Evolutionary conservation across 1,284 basidiomycete species (phyloP), one percentile per base, ranked within the genome.

Genomic region (Flammula alnicola): DNA sequence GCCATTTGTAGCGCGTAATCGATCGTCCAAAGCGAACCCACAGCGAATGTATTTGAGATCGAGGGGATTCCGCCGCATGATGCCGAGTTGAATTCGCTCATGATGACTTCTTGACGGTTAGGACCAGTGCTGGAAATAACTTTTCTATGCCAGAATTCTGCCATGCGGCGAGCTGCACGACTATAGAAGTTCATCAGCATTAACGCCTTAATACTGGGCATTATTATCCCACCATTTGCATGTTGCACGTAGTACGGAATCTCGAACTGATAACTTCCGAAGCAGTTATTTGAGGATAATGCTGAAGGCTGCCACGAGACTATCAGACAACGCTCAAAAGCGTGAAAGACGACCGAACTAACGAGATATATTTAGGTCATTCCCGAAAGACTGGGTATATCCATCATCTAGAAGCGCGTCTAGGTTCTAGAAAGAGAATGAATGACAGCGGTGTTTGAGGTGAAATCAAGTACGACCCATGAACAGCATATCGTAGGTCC

Each of bases 81-180:
- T 1, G 80, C 82, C 3, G 79, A 80, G 66, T 86, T 88, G 61
- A 83, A 86, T 62, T 88, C 85, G 43, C 81, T 76, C 71, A 80
- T 77, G 66, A 87, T 74, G 42, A 86, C 63, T 51, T 62, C 52
- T 39, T 65, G 70, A 35, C 58, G 58, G 48, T 52, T 54, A 22
- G 56, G 36, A 44, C 62, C 54, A 32, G 57, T 56, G 22, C 57
- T 56, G 12, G 66, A 64, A 36, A 61, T 45, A 25, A 56, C 61
- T 38, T 62, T 70, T 32, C 55, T 20, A 75, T 69, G 4, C 74
- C 79, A 17, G 65, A 60, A 41, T 63, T 54, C 51, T 80, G 74
- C 78, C 78, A 81, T 16, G 66, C 44, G 1, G 75, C 70, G 27
- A 80, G 64, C 2, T 45, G 50, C 10, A 73, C 70, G 19, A 68